phyloP scores from a whole-genome alignment of 495 filamentous ascomycete species.

The Penicillium crystallinum region DNA sequence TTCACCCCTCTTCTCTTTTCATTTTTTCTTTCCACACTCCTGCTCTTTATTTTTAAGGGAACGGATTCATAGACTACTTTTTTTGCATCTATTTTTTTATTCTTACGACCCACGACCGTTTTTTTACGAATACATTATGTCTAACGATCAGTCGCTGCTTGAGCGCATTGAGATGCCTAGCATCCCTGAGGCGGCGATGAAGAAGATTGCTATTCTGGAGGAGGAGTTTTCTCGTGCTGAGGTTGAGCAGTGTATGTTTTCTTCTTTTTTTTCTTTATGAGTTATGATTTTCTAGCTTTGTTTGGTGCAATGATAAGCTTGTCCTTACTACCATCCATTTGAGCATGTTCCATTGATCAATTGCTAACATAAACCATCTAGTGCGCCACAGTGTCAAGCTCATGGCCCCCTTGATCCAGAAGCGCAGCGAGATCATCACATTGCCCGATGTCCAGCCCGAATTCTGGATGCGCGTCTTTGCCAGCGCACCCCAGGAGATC shows the following conservation, averaged over 20 bases:
- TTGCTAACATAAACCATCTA: conserved; percentile 17
- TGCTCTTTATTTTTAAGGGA: neutral
- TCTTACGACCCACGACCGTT: neutral
- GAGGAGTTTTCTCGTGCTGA: conserved; percentile 36
- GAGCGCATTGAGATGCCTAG: conserved; percentile 32
- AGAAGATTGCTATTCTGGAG: conserved; percentile 33
- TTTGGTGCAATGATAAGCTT: neutral
- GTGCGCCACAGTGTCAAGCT: conserved; percentile 32
- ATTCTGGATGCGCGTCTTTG: conserved; percentile 87
- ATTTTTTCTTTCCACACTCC: conserved; percentile 1
- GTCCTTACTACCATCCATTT: no score
- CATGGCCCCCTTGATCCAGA: conserved; percentile 59
- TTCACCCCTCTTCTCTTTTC: no score
- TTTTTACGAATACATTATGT: conserved; percentile 22
- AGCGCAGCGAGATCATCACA: conserved; percentile 61
- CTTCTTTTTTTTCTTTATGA: no score
- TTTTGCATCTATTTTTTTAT: neutral
- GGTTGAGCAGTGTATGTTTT: conserved; percentile 39
- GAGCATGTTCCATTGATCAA: no score
- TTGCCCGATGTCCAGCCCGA: conserved; percentile 54
- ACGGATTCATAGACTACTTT: no score
- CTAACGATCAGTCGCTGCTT: conserved; percentile 23
- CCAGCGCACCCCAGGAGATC: conserved; percentile 74
- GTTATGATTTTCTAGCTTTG: neutral
- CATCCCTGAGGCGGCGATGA: conserved; percentile 27